Evolutionary conservation across 305 asterid species (phyloP), one percentile per base, ranked within the genome.

Genomic region (Fraxinus dipetala): DNA sequence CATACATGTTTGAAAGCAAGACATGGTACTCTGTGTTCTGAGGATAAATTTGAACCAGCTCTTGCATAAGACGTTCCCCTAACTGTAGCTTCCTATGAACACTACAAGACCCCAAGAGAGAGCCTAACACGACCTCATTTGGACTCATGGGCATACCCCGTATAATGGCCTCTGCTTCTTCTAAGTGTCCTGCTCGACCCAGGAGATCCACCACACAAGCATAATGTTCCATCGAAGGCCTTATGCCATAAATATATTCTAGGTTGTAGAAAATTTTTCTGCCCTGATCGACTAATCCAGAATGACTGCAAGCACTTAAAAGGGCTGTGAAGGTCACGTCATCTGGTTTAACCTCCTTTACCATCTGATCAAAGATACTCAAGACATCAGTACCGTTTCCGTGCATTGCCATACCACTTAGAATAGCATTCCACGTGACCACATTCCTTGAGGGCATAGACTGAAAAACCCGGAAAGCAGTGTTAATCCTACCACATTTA

Each of bases 351-450:
- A 87, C 86, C 81, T 88, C 94, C 82, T 89, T 78, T 56, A 87
- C 70, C 98, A 94, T 92, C 81, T 83, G 81, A 73, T 84, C 76
- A 65, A 94, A 88, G 92, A 94, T 84, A 10, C 81, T 76, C 69
- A 92, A 75, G 31, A 86, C 93, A 72, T 56, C 9, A 10, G 85
- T 48, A 28, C 95, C 97, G 81, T 88, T 90, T 81, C 97, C 97
- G 51, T 93, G 98, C 96, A 93, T 89, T 63, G 98, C 96, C 63
- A 92, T 80, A 30, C 98, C 98, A 36, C 88, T 85, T 56, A 94
- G 91, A 88, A 90, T 86, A 6, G 95, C 91, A 93, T 94, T 94
- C 93, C 96, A 94, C 4, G 91, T 80, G 8, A 90, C 73, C 61
- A 90, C 88, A 35, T 90, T 94, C 85, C 85, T 90, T 13, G 48